Evolutionary conservation across 805 yeast species (phyloP).

Genomic region (Nakazawaea anatomiae): DNA sequence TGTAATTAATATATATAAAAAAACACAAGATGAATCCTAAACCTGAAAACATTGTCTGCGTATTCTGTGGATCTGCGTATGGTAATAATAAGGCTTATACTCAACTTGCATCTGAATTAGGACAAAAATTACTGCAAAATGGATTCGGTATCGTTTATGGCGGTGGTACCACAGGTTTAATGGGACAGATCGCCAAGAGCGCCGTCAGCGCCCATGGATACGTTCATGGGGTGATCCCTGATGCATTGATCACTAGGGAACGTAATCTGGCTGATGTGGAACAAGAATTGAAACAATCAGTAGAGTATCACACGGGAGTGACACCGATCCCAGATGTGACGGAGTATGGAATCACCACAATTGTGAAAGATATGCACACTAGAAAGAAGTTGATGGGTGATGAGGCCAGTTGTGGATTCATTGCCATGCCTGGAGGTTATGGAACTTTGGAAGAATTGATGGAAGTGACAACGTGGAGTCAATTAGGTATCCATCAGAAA

Average conservation of each 20-base stretch:
- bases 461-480: conserved; percentile 90
- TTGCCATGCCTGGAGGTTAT: conserved; percentile 89
- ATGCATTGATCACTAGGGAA: conserved; percentile 71
- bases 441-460: conserved; percentile 87
- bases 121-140: conserved; percentile 46
- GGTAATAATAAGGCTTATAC: conserved; percentile 52
- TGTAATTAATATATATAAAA: too few relatives aligned
- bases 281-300: conserved; percentile 39
- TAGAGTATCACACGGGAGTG: conserved; percentile 58
- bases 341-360: conserved; percentile 69
- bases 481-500: conserved; percentile 76
- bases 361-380: conserved; percentile 87
- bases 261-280: conserved; percentile 35
- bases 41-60: conserved; percentile 54
- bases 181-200: conserved; percentile 71
- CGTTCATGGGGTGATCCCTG: conserved; percentile 86
- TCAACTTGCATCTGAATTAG: conserved; percentile 52
- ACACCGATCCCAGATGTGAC: conserved; percentile 57
- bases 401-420: conserved; percentile 71
- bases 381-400: conserved; percentile 82
- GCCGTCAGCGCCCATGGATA: conserved; percentile 53
- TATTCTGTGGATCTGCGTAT: conserved; percentile 80
- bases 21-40: not conserved
- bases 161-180: conserved; percentile 82
- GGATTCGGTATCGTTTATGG: conserved; percentile 82